These are phyloP conservation scores for Chlorophyllum brunneum DNA, from an alignment of 768 basidiomycete genomes.

Conservation along the genomic window DNA sequence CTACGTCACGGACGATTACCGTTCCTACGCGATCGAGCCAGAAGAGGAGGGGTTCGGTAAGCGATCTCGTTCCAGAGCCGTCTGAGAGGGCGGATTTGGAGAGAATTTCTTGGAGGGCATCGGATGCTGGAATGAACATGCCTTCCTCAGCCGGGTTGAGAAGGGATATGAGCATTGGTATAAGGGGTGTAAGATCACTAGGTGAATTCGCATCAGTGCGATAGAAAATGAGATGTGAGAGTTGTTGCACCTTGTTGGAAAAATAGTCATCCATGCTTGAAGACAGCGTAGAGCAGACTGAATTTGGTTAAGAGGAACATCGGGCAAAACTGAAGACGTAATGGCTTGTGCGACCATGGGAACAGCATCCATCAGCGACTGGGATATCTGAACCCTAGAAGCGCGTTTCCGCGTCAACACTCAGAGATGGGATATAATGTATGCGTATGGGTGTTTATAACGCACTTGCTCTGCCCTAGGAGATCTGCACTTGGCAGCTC, in stretches of 20 bases:
- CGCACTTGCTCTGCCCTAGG: conserved; percentile 68
- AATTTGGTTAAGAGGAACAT: conserved; percentile 42
- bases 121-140: conserved; percentile 60
- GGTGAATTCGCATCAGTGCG: background rate
- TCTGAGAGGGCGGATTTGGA: conserved; percentile 68
- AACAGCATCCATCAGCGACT: conserved; percentile 62
- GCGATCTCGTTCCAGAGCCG: conserved; percentile 61
- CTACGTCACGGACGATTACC: conserved; percentile 34
- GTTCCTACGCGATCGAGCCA: conserved; percentile 65
- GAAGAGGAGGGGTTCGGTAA: conserved; percentile 83
- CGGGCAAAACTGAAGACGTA: conserved; percentile 45
- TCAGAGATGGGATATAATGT: background rate
- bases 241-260: conserved; percentile 59
- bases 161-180: conserved; percentile 60
- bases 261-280: conserved; percentile 74
- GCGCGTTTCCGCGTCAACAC: background rate
- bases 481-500: conserved; percentile 77
- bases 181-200: conserved; percentile 69
- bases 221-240: background rate
- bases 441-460: conserved; percentile 16
- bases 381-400: conserved; percentile 56
- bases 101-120: conserved; percentile 75
- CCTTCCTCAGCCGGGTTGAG: conserved; percentile 50
- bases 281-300: conserved; percentile 75
- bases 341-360: conserved; percentile 73